A percentile compares a stretch with the other conserved stretches of the same genome.
These are phyloP conservation scores for Udeniomyces megalosporus DNA, from an alignment of 768 basidiomycete genomes.

Conservation along the genomic window DNA sequence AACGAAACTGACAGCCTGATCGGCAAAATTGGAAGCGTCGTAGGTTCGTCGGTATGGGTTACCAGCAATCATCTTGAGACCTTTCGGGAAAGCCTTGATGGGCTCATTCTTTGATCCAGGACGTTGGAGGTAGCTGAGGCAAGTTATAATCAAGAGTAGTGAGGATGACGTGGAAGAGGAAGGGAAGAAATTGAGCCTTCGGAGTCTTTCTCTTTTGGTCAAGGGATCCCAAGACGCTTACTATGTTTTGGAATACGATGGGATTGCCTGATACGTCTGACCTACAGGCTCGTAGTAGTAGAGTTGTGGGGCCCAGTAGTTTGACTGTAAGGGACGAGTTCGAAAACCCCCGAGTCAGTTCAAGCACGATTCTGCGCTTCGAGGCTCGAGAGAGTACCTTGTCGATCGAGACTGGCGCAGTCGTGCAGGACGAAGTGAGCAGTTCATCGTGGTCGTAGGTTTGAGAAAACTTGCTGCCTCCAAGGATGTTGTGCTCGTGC, in stretches of 20 bases:
- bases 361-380: too few relatives aligned
- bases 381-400: slow-evolving; percentile 17
- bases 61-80: slow-evolving; percentile 31
- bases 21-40: slow-evolving; percentile 34
- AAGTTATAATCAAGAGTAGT: too few relatives aligned
- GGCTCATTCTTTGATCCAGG: slow-evolving; percentile 24
- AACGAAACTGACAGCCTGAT: slow-evolving; percentile 32
- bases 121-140: slow-evolving; percentile 17
- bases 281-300: slow-evolving; percentile 28
- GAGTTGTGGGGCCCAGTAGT: slow-evolving; percentile 28
- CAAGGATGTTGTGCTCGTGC: slow-evolving; percentile 29
- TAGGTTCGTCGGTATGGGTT: slow-evolving; percentile 37
- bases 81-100: slow-evolving; percentile 30
- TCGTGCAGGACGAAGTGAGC: slow-evolving; percentile 27
- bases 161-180: too few relatives aligned
- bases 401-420: slow-evolving; percentile 28
- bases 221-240: background rate
- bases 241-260: slow-evolving; percentile 17
- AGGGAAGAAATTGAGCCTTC: background rate
- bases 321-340: slow-evolving; percentile 11
- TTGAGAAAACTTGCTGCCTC: slow-evolving; percentile 29
- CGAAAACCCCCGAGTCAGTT: too few relatives aligned
- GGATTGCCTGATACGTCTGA: slow-evolving; percentile 24
- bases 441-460: slow-evolving; percentile 24
- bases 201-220: too few relatives aligned